Evolutionary conservation across 1,284 basidiomycete genomes (phyloP), one percentile per base, ranked within the genome.

Genomic region (Pascua guehoae): DNA sequence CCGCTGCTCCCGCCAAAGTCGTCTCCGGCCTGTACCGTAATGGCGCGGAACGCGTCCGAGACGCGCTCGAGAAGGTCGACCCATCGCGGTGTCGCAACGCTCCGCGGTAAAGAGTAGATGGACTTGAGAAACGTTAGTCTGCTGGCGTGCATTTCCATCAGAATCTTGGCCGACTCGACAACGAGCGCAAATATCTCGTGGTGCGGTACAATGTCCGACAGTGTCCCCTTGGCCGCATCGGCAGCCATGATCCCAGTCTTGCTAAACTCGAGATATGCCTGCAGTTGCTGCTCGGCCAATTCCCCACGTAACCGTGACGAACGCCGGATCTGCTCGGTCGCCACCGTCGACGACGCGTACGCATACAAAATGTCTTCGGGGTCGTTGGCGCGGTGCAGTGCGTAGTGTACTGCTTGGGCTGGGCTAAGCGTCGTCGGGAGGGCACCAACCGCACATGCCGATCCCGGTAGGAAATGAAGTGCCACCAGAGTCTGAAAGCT

Each of bases 61-160:
- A 66, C 64, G 32, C 65, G 62, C 17, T 54, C 51, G 47, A 75
- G 62, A 4, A 56, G 41, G 12, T 54, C 47, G 0, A 70, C 48
- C 70, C 69, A 75, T 8, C 59, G 53, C 8, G 68, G 63, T 18
- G 44, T 18, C 9, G 45, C 40, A 9, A 61, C 9, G 16, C 43
- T 42, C 50, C 55, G 2, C 4, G 64, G 55, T n/a, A 64, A 37
- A 15, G 58, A 45, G 42, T 56, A 50, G 12, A 59, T 56, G 11
- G 60, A 54, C 12, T 62, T 53, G 7, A 62, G 54, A 3, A 67
- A 56, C 8, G 64, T 52, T 9, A 69, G 63, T 1, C 47, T 65
- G 1, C 65, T 64, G 7, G 71, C 69, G 57, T 72, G 67, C 48
- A 64, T 60, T 42, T 75, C 73, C 62, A 75, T 69, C 4, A 74